Conservation (phyloP, 83 land plant genomes). For the Picea mariana region DNA sequence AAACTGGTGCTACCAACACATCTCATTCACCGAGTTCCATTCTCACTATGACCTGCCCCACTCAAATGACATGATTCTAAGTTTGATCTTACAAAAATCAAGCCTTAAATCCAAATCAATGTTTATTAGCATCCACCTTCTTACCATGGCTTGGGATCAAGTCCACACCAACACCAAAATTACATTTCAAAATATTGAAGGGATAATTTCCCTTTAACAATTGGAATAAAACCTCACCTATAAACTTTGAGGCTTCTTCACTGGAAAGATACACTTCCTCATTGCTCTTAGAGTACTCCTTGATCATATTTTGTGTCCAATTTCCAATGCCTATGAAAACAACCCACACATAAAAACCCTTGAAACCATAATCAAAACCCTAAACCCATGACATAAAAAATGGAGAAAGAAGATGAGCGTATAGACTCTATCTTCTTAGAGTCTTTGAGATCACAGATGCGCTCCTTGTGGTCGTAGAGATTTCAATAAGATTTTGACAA, state of each 20-base stretch:
- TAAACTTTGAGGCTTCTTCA: not conserved
- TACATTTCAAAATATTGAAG: not conserved
- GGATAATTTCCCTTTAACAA: not conserved
- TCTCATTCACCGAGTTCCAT: too few relatives aligned
- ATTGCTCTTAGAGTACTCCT: constrained; percentile 34
- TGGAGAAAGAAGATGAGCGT: not conserved
- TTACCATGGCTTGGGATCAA: too few relatives aligned
- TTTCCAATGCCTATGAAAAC: constrained; percentile 62
- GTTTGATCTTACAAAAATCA: too few relatives aligned
- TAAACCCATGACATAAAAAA: not conserved
- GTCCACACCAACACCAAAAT: not conserved
- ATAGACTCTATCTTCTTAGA: too few relatives aligned
- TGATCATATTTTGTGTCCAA: constrained; percentile 63
- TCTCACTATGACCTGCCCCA: too few relatives aligned
- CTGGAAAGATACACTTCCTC: constrained; percentile 14
- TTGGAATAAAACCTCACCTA: constrained; percentile 19
- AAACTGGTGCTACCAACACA: too few relatives aligned
- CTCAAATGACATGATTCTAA: too few relatives aligned
- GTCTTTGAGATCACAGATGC: too few relatives aligned
- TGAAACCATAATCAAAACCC: constrained; percentile 14
- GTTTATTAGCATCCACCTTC: too few relatives aligned
- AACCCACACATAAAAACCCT: not conserved
- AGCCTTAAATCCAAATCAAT: too few relatives aligned
- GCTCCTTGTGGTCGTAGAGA: too few relatives aligned
- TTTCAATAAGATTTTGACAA: too few relatives aligned